These are phyloP conservation scores for Cladosporium halotolerans DNA, from an alignment of 2,329 filamentous ascomycete species.

Conservation along the genomic window DNA sequence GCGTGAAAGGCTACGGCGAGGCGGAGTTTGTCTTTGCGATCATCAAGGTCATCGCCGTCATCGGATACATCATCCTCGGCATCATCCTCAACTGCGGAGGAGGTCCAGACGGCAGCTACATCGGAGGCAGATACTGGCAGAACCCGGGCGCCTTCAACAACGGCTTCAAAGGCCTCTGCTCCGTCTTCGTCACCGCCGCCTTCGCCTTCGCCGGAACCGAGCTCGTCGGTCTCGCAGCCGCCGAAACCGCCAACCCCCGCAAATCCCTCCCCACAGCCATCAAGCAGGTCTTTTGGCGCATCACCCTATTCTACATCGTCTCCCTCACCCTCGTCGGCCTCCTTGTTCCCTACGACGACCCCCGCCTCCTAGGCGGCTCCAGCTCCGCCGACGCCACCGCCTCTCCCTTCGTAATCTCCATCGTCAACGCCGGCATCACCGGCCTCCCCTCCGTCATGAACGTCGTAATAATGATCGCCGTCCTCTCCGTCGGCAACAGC, in stretches of 20 bases:
- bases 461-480: conserved; percentile 57
- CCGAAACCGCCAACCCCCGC: conserved; percentile 47
- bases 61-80: conserved; percentile 60
- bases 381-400: conserved; percentile 35
- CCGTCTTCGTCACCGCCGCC: conserved; percentile 58
- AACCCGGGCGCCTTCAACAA: conserved; percentile 39
- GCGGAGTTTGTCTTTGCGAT: conserved; percentile 32
- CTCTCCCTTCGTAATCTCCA: conserved; percentile 62
- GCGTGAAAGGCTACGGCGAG: conserved; percentile 31
- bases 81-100: conserved; percentile 55
- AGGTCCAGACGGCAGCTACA: conserved; percentile 50
- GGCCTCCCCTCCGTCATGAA: conserved; percentile 62
- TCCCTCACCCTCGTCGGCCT: conserved; percentile 29
- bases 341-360: conserved; percentile 28
- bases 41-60: conserved; percentile 39
- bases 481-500: conserved; percentile 55
- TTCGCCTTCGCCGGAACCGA: conserved; percentile 62
- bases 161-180: conserved; percentile 60
- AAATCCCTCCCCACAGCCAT: conserved; percentile 35
- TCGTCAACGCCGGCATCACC: conserved; percentile 54
- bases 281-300: conserved; percentile 33
- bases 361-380: conserved; percentile 32
- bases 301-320: conserved; percentile 31
- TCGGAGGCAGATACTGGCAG: conserved; percentile 50
- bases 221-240: conserved; percentile 52